Percentiles rank a stretch among this genome's conserved stretches.
Conservation (phyloP, 2,329 filamentous ascomycete species). For the Colletotrichum tropicicola region DNA sequence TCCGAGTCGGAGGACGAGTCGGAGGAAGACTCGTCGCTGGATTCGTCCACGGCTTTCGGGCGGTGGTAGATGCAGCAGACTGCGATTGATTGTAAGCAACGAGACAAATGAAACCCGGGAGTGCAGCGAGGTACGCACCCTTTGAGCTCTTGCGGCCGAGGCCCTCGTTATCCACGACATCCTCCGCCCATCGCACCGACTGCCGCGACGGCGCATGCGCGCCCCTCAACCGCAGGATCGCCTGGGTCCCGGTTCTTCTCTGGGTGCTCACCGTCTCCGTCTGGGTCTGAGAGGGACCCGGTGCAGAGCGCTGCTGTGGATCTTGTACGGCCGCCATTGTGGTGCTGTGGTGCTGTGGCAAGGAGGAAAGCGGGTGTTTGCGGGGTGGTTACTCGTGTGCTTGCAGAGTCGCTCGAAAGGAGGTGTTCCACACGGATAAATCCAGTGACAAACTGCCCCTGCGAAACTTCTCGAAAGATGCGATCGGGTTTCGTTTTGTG, state of each 20-base stretch:
- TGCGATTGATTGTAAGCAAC: slow-evolving; percentile 43
- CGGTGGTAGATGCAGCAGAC: slow-evolving; percentile 99
- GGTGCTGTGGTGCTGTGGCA: background rate
- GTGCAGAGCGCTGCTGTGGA: slow-evolving; percentile 36
- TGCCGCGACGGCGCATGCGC: slow-evolving; percentile 56
- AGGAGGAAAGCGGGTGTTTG: slow-evolving; percentile 27
- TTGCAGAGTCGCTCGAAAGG: background rate
- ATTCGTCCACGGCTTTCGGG: slow-evolving; percentile 83
- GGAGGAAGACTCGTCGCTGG: slow-evolving; percentile 72
- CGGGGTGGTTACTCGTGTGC: background rate
- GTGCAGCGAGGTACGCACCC: slow-evolving; percentile 60
- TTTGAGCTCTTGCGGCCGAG: slow-evolving; percentile 95
- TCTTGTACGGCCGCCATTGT: slow-evolving; percentile 37
- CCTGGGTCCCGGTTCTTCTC: slow-evolving; percentile 39
- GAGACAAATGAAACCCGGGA: background rate
- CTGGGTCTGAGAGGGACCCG: slow-evolving; percentile 45
- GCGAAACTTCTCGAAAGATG: slow-evolving; percentile 20
- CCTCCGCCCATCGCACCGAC: slow-evolving; percentile 90
- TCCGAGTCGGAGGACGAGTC: slow-evolving; percentile 64
- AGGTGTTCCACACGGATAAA: background rate
- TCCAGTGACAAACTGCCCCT: background rate
- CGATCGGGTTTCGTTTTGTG: background rate
- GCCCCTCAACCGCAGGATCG: slow-evolving; percentile 63
- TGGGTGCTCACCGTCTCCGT: slow-evolving; percentile 38
- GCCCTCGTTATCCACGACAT: slow-evolving; percentile 94